Percentiles rank a stretch among this genome's conserved stretches.
Evolutionary conservation across 306 rosid species (phyloP).

Genomic region (Delonix regia): DNA sequence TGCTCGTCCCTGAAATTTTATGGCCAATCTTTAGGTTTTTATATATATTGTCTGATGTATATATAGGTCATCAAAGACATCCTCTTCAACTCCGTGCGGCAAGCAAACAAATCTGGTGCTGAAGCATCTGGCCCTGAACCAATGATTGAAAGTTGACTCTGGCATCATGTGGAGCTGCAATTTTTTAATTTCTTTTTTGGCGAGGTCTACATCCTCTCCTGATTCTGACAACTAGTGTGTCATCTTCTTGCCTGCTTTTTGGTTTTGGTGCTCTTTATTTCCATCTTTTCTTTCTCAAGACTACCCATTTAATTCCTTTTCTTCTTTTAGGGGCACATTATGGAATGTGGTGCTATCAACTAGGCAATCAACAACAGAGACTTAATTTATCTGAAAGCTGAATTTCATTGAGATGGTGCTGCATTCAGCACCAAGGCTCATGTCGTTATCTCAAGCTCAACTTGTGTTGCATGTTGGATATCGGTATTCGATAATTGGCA

Average conservation of each 20-base stretch:
- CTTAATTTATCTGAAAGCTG: neutral
- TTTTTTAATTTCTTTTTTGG: conserved; percentile 13
- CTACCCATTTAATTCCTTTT: neutral
- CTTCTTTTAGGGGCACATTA: neutral
- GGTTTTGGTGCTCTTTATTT: neutral
- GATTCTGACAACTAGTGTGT: conserved; percentile 25
- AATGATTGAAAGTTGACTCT: conserved; percentile 67
- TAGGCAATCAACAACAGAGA: neutral
- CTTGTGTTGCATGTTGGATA: neutral
- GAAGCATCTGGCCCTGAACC: conserved; percentile 74
- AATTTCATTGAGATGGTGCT: conserved; percentile 3
- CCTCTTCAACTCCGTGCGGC: conserved; percentile 68
- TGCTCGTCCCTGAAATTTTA: conserved; percentile 13
- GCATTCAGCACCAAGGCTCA: neutral
- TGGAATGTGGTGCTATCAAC: neutral
- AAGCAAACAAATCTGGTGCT: conserved; percentile 48
- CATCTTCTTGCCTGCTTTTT: neutral
- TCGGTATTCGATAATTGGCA: neutral
- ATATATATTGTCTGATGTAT: neutral
- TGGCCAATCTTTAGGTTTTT: neutral
- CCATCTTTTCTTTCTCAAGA: conserved; percentile 2
- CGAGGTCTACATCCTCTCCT: conserved; percentile 20
- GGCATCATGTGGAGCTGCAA: conserved; percentile 8
- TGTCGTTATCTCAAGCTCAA: neutral
- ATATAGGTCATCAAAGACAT: conserved; percentile 67